Base-by-base conservation (phyloP, 2,329 filamentous ascomycete species). In the Clarireedia paspali region DNA sequence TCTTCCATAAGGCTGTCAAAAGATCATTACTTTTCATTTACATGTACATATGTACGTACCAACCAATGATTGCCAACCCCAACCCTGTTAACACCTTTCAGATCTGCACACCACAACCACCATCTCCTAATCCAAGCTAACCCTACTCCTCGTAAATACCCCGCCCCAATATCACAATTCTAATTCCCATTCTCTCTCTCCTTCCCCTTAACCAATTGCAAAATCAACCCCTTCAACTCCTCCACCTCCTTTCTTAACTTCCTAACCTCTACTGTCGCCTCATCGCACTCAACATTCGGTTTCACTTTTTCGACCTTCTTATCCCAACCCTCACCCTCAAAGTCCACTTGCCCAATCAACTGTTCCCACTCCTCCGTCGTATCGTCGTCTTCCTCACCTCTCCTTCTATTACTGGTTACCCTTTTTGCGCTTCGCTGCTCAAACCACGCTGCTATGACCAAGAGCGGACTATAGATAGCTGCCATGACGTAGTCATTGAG, bases 341-440 rank as follows among this genome's bases (percentile, higher is more conserved):
- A 88, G 67, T 96, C 87, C 20, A 92, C 69, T 52, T 88, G 80
- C 6, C 76, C 76, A 7, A 77, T 72, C 67, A 92, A 76, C 70
- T 96, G 87, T 73, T 99, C 94, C 94, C 94, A 99, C 69, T 96
- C 92, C 67, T 97, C 88, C 7, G 87, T 74, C 0, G 83, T 83
- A 62, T 96, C 91, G 63, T 99, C 94, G 62, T 99, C 94, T 3
- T 87, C 87, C 63, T 96, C 91, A 40, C 91, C 90, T 15, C 88
- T 75, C 15, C 79, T 80, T 1, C 94, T 79, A 69, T 97, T 97
- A 55, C 75, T 77, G 24, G 77, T 78, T 45, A 96, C 89, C 3
- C 75, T 76, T 38, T 77, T 75, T 0, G 89, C 89, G 6, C 79
- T 78, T 12, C 78, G 77, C 12, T 78, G 82, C 71, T 94, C 89